These are phyloP conservation scores for Aspergillus sp. DNA, from an alignment of 2,329 filamentous ascomycete species.

Conservation along the genomic window DNA sequence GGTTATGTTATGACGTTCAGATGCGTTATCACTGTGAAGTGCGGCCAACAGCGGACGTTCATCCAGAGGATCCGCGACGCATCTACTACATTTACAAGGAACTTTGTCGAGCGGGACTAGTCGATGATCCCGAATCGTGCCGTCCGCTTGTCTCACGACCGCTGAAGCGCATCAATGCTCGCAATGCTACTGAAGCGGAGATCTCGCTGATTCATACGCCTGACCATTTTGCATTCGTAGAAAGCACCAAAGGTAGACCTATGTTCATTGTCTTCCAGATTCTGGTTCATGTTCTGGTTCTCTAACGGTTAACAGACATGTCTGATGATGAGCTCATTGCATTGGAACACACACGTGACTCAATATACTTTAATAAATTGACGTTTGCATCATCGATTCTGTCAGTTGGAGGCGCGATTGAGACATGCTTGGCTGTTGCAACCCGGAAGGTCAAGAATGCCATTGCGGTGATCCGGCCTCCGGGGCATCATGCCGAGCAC, in stretches of 20 bases:
- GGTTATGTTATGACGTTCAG: slow-evolving; percentile 85
- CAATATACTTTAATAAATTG: slow-evolving; percentile 79
- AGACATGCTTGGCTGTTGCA: slow-evolving; percentile 91
- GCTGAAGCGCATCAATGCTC: slow-evolving; percentile 70
- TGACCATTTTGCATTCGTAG: slow-evolving; percentile 79
- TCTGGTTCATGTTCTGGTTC: not conserved
- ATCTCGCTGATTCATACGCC: slow-evolving; percentile 76
- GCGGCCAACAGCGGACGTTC: slow-evolving; percentile 68
- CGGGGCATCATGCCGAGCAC: slow-evolving; percentile 91
- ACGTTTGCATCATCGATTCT: slow-evolving; percentile 80
- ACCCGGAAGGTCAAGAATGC: slow-evolving; percentile 84
- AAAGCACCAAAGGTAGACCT: slow-evolving; percentile 52
- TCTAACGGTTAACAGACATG: slow-evolving; percentile 45
- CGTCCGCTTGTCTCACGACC: slow-evolving; percentile 55
- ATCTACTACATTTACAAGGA: slow-evolving; percentile 93
- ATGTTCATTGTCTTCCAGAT: not conserved
- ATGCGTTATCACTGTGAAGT: slow-evolving; percentile 96
- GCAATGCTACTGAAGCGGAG: slow-evolving; percentile 76
- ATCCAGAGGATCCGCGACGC: slow-evolving; percentile 89
- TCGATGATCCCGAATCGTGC: slow-evolving; percentile 61
- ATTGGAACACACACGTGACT: slow-evolving; percentile 70
- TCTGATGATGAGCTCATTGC: slow-evolving; percentile 65
- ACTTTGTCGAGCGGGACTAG: slow-evolving; percentile 77
- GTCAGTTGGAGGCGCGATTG: slow-evolving; percentile 89
- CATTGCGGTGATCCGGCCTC: slow-evolving; percentile 91